Conservation (phyloP, 1,139 yeast species). For the Geotrichum citri-aurantii region DNA sequence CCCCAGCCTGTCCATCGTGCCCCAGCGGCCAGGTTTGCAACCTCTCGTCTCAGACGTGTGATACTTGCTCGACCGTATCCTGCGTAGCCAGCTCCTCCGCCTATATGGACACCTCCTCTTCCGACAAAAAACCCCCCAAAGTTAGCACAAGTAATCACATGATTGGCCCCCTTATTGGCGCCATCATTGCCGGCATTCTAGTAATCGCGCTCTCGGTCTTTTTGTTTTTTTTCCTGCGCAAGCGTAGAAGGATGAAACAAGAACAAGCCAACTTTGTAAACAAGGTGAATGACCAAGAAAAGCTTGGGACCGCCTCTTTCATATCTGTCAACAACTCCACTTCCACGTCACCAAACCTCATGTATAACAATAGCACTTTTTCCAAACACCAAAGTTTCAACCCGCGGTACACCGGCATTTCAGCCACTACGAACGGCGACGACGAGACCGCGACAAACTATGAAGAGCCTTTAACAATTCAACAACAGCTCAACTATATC, state of each 20-base stretch:
- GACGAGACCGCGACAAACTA: not conserved
- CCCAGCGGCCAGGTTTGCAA: slow-evolving; percentile 18
- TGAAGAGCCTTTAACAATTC: slow-evolving; percentile 9
- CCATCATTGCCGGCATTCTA: slow-evolving; percentile 13
- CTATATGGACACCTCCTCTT: slow-evolving; percentile 1
- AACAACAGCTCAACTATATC: slow-evolving; percentile 17
- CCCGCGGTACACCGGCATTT: not conserved
- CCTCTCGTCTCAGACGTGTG: slow-evolving; percentile 19
- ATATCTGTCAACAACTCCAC: not conserved
- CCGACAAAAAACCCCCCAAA: not conserved
- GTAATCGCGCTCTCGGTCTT: not conserved
- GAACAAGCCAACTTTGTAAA: not conserved
- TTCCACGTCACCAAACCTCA: not conserved
- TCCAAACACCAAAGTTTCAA: not conserved
- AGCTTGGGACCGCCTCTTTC: not conserved
- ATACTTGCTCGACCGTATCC: slow-evolving; percentile 16
- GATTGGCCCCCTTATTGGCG: slow-evolving; percentile 19
- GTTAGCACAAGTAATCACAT: not conserved
- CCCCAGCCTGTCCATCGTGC: slow-evolving; percentile 18
- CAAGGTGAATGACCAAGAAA: not conserved
- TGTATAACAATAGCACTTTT: not conserved
- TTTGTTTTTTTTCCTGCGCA: slow-evolving; percentile 10
- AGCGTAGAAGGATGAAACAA: not conserved
- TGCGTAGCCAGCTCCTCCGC: slow-evolving; percentile 12
- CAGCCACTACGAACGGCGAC: not conserved